Base-by-base conservation (phyloP, 1,284 basidiomycete species). In the Moesziomyces parantarcticus region DNA sequence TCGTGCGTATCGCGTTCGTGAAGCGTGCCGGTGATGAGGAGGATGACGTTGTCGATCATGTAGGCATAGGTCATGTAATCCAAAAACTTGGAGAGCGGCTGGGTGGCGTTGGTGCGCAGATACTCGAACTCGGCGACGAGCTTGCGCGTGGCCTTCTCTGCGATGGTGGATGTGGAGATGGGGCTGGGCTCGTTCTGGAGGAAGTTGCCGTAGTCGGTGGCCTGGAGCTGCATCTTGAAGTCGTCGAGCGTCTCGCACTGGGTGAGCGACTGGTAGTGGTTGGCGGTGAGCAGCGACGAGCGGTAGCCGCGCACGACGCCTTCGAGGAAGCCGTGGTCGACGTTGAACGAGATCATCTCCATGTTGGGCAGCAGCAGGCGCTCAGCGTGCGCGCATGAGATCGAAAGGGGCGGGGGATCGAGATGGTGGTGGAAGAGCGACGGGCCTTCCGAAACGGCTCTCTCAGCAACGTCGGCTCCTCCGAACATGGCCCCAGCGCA, bases 1-100 rank as follows among this genome's bases (percentile, higher is more conserved):
- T 99, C 97, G 81, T 97, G 94, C 1, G 96, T 98, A 85, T 99
- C 96, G 69, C 97, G 88, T 85, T 97, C 96, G 82, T 99, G 96
- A 41, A 99, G 86, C 1, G 96, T 99, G 39, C 97, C 97, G 20
- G 97, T 97, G 71, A 99, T 99, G 80, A 99, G 89, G 51, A 99
- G 88, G 69, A 99, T 92, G 81, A 99, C 93, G 84, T 99, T 99
- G 89, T 99, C 97, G 81, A 99, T 99, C 97, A 99, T 99, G 86
- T 99, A 99, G 26, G 90, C 93, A 84, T 97, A 97, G 89, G 95
- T 99, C 85, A 99, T 93, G 85, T 98, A 99, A 84, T 99, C 97
- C 72, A 99, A 87, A 84, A 99, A 99, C 82, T 91, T 96, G 83
- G 89, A 89, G 53, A 99, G 86, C 2, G 95, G 94, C 75, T 93